These are phyloP conservation scores for Geoglossum cookeanum DNA, from an alignment of 2,329 filamentous ascomycete genomes.

Conservation along the genomic window DNA sequence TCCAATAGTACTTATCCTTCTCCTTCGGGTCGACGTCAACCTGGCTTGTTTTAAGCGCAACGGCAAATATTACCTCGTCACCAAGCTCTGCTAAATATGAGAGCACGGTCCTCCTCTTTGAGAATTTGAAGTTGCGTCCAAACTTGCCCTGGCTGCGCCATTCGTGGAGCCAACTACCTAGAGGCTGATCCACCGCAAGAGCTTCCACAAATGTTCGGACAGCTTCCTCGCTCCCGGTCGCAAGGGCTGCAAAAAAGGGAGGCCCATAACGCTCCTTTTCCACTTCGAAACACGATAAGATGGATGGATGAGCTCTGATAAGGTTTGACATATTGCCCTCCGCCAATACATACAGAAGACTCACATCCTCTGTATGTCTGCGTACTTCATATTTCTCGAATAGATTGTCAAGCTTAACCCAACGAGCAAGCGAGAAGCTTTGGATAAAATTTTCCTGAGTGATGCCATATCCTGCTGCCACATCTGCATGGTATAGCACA, in stretches of 20 bases:
- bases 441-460: slow-evolving; percentile 18
- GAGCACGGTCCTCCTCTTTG: no score
- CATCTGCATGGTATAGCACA: slow-evolving; percentile 25
- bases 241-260: no score
- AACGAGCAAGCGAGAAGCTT: slow-evolving; percentile 13
- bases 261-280: no score
- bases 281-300: no score
- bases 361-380: slow-evolving; percentile 13
- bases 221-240: slow-evolving; percentile 15
- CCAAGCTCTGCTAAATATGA: no score
- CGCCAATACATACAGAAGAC: slow-evolving; percentile 20
- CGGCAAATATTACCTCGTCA: no score
- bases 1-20: no score
- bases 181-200: slow-evolving; percentile 7
- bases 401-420: slow-evolving; percentile 17
- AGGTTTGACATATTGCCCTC: no score
- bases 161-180: slow-evolving; percentile 5
- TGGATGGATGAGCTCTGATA: no score
- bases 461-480: slow-evolving; percentile 16
- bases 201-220: slow-evolving; percentile 12
- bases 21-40: no score
- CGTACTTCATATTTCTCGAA: slow-evolving; percentile 14
- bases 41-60: no score
- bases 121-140: no score
- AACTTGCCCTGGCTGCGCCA: not conserved